Conservation (phyloP, 2,329 filamentous ascomycete species). For the Aspergillus japonicus region DNA sequence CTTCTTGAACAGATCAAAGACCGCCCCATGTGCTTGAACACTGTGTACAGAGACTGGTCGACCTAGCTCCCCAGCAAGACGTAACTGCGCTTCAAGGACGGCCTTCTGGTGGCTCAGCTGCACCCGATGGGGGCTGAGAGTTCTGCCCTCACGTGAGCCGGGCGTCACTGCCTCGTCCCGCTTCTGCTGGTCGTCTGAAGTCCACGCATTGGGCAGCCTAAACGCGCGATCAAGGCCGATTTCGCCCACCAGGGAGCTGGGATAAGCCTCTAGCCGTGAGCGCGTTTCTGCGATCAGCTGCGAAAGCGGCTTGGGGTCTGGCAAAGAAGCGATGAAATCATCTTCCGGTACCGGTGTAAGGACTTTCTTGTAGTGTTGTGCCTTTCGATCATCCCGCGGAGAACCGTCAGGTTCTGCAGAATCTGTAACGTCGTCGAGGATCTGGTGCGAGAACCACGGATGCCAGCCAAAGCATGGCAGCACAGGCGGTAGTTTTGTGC, state of each 20-base stretch:
- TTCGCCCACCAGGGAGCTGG: constrained; percentile 60
- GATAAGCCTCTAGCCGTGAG: constrained; percentile 49
- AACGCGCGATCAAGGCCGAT: constrained; percentile 63
- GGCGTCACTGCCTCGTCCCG: constrained; percentile 50
- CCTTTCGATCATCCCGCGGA: constrained; percentile 29
- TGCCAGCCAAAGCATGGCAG: constrained; percentile 67
- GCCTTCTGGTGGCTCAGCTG: constrained; percentile 57
- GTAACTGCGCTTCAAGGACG: constrained; percentile 58
- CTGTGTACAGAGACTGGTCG: constrained; percentile 62
- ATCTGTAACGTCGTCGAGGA: constrained; percentile 46
- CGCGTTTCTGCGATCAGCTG: constrained; percentile 52
- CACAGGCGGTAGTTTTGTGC: constrained; percentile 44
- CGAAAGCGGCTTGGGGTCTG: constrained; percentile 55
- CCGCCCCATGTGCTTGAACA: constrained; percentile 60
- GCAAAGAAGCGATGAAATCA: constrained; percentile 51
- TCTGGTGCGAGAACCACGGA: constrained; percentile 66
- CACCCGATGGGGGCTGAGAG: constrained; percentile 58
- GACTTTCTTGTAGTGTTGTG: constrained; percentile 55
- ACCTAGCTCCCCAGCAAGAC: constrained; percentile 57
- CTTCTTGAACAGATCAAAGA: constrained; percentile 56
- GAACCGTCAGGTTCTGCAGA: constrained; percentile 19
- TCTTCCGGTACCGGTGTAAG: constrained; percentile 50
- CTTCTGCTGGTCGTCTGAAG: constrained; percentile 28
- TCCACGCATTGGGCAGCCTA: constrained; percentile 57
- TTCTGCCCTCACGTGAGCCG: constrained; percentile 60